Evolutionary conservation across 2,329 filamentous ascomycete genomes (phyloP), one percentile per base, ranked within the genome.

Genomic region (Colletotrichum higginsianum): DNA sequence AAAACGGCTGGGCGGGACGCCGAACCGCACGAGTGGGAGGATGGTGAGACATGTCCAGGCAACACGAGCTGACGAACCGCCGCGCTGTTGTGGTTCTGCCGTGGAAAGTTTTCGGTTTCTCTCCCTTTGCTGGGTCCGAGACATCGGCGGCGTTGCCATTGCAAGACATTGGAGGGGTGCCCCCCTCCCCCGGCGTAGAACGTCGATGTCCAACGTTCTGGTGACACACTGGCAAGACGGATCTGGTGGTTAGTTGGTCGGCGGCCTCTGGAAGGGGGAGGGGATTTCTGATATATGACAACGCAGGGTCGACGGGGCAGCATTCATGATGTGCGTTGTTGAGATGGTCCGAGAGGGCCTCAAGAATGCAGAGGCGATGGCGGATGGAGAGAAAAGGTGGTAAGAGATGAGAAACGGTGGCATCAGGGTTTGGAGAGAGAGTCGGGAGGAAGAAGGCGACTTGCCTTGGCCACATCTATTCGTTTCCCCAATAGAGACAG

Each of bases 1-100:
- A 47, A 26, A 60, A 68, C 57, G 68, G 64, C 65, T 67, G 26
- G 58, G 52, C 68, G 64, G 68, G 68, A 71, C 64, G 68, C 26
- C 49, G 65, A 62, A 71, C 68, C 64, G 68, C 68, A 58, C 23
- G 65, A 18, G 38, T 63, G 68, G 68, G 55, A 63, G 53, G 16
- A 46, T 42, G 38, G 64, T 68, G 58, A 71, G 57, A 71, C 64
- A 63, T 5, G 44, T 16, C 16, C 18, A 21, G 57, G 57, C 50
- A 47, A 62, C 61, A 53, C 1, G 61, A 49, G 67, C 67, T 55
- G 47, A 53, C 61, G 35, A 18, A 15, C 12, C 30, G 18, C n/a
- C 35, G 30, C 52, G n/a, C 16, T 3, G 9, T 55, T 52, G 42
- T 16, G 18, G 18, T 46, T 7, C 44, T 42, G 53, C 35, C 38